Base-by-base conservation (phyloP, 805 yeast species). In the Tetrapisispora taiwanensis region DNA sequence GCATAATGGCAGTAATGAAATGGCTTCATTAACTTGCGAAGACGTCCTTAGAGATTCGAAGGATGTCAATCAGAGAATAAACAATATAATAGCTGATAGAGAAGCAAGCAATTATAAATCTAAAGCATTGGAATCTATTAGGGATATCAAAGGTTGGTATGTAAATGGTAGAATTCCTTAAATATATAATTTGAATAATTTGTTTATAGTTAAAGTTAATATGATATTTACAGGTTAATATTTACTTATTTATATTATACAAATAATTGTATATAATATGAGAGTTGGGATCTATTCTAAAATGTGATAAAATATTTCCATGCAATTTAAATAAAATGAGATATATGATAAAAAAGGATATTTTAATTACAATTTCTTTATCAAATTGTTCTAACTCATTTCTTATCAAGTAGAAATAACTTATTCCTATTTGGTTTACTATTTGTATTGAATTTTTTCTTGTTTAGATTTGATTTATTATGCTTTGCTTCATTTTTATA, bases 141-240 rank as follows among this genome's bases (percentile, higher is more conserved):
- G 73, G 35, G 59, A 60, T n/a, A 60, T 68, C 26, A 69, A 69
- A 50, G 73, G 73, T 17, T 63, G 69, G 63, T 62, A 59, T 46
- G 52, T 69, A 38, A 65, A 63, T 45, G 71, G 73, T 15, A 63
- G 56, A 46, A 56, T 61, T 10, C 60, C 52, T 46, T 48, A 41
- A 34, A 14, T 18, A 4, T 3, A 26, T 6, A n/a, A 5, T 10
- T 26, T 36, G 4, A 34, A 18, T 14, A 12, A 20, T n/a, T n/a
- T 39, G 37, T 8, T n/a, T 17, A 9, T 27, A 28, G 10, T 14
- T 7, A 28, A 12, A 12, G 5, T 14, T 12, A 26, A 36, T 36
- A 15, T 9, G 12, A 28, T 40, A 40, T 40, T 40, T 40, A 40
- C 43, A 40, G 15, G 26, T 22, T 22, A 6, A 6, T 22, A 22